Percentiles rank a stretch among this genome's conserved stretches.
Evolutionary conservation across 257 asterid genomes (phyloP).

Genomic region (Nicotiana noctiflora): DNA sequence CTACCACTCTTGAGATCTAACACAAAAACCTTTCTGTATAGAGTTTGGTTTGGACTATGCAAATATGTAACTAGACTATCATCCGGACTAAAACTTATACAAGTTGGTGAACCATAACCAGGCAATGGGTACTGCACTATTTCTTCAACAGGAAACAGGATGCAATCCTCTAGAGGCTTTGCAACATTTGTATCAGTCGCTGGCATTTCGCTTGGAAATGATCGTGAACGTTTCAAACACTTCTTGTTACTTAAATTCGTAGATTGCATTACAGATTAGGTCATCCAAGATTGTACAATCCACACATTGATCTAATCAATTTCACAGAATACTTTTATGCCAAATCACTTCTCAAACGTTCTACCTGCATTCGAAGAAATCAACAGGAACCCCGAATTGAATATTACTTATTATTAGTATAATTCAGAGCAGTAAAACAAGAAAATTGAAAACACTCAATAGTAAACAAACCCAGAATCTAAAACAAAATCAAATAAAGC

Average conservation of each 20-base stretch:
- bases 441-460: neutral
- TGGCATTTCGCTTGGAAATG: constrained; percentile 54
- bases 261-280: constrained; percentile 64
- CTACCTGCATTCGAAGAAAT: neutral
- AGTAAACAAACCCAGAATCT: neutral
- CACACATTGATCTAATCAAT: constrained; percentile 38
- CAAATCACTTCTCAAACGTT: neutral
- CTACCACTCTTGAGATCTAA: constrained; percentile 57
- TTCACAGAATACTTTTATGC: constrained; percentile 14
- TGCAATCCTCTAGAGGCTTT: constrained; percentile 46
- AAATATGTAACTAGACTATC: constrained; percentile 67
- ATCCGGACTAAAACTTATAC: constrained; percentile 80
- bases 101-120: constrained; percentile 67
- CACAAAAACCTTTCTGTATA: constrained; percentile 56
- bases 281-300: constrained; percentile 25
- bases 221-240: constrained; percentile 55
- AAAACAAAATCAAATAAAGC: neutral
- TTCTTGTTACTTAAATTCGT: constrained; percentile 28
- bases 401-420: neutral
- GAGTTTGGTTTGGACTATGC: constrained; percentile 63
- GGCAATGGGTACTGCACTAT: constrained; percentile 81
- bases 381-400: neutral
- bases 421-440: neutral
- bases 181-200: constrained; percentile 43
- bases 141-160: constrained; percentile 66